Percentiles rank a stretch among this genome's conserved stretches.
Evolutionary conservation across 352 stramenopile species (phyloP).

Genomic region (Phytophthora boehmeriae): DNA sequence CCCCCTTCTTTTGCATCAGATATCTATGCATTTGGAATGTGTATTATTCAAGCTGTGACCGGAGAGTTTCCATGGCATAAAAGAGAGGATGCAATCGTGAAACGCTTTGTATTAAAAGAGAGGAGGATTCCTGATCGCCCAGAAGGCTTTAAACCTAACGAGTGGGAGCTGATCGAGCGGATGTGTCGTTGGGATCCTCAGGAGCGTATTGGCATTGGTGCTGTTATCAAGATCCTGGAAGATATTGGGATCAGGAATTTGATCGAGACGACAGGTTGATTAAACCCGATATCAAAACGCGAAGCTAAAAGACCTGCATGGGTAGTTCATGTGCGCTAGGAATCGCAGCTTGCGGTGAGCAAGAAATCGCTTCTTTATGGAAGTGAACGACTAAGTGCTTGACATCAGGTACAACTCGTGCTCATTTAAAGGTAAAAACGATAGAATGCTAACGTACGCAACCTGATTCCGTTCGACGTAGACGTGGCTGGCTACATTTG

Average conservation of each 20-base stretch:
- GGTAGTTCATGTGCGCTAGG: too few species aligned
- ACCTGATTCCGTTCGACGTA: neutral
- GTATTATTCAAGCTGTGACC: constrained; percentile 42
- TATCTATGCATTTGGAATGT: constrained; percentile 48
- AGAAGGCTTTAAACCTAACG: constrained; percentile 21
- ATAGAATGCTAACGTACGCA: constrained; percentile 15
- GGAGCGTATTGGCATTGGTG: constrained; percentile 29
- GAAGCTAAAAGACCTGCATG: too few species aligned
- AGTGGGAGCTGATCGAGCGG: constrained; percentile 32
- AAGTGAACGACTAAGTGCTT: neutral
- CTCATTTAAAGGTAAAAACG: constrained; percentile 3
- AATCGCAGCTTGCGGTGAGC: too few species aligned
- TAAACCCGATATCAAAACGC: too few species aligned
- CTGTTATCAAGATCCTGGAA: constrained; percentile 39
- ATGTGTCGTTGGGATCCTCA: constrained; percentile 32
- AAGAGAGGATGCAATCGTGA: constrained; percentile 13
- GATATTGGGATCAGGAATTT: constrained; percentile 31
- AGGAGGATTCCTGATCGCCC: constrained; percentile 24
- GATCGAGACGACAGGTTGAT: constrained; percentile 18
- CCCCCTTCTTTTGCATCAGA: constrained; percentile 30
- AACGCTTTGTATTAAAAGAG: constrained; percentile 10
- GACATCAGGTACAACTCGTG: constrained; percentile 2
- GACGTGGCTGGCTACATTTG: constrained; percentile 46
- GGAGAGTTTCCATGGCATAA: constrained; percentile 29
- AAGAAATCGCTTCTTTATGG: too few species aligned